A percentile compares a stretch with the other conserved stretches of the same genome.
Evolutionary conservation across 768 basidiomycete species (phyloP).

Genomic region (Dendrothele bispora): DNA sequence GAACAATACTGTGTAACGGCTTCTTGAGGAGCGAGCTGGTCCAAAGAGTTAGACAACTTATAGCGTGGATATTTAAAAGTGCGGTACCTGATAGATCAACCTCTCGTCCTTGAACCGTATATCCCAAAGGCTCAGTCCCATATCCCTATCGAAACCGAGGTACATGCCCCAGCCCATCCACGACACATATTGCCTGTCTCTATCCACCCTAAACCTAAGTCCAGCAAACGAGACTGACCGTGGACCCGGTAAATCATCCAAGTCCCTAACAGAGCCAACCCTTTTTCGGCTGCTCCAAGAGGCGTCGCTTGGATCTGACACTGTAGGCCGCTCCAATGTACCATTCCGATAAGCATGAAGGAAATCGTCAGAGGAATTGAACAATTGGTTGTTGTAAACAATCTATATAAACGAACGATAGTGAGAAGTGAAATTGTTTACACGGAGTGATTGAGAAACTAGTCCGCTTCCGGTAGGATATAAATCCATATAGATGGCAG

Average conservation of each 20-base stretch:
- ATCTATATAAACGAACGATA: slow-evolving; percentile 27
- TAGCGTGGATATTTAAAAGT: too few relatives aligned
- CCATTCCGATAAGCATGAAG: slow-evolving; percentile 52
- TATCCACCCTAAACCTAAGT: slow-evolving; percentile 55
- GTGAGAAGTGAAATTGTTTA: not conserved
- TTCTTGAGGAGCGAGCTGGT: slow-evolving; percentile 60
- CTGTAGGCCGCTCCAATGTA: slow-evolving; percentile 42
- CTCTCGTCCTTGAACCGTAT: slow-evolving; percentile 56
- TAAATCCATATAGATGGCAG: too few relatives aligned
- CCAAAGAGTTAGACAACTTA: not conserved
- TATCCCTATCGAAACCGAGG: slow-evolving; percentile 64
- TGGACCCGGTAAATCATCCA: slow-evolving; percentile 67
- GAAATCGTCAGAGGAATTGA: slow-evolving; percentile 47
- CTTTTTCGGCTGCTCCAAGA: slow-evolving; percentile 50
- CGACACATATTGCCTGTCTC: slow-evolving; percentile 49
- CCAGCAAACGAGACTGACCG: slow-evolving; percentile 63
- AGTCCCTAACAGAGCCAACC: slow-evolving; percentile 39
- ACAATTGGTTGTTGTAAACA: slow-evolving; percentile 62
- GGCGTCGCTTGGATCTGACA: slow-evolving; percentile 32
- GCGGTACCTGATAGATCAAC: slow-evolving; percentile 58
- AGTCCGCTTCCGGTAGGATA: too few relatives aligned
- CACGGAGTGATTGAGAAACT: not conserved
- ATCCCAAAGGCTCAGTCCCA: slow-evolving; percentile 65
- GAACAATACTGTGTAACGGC: slow-evolving; percentile 60
- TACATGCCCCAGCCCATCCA: slow-evolving; percentile 72